Base-by-base conservation (phyloP, 2,329 filamentous ascomycete species). In the Claviceps sp. region DNA sequence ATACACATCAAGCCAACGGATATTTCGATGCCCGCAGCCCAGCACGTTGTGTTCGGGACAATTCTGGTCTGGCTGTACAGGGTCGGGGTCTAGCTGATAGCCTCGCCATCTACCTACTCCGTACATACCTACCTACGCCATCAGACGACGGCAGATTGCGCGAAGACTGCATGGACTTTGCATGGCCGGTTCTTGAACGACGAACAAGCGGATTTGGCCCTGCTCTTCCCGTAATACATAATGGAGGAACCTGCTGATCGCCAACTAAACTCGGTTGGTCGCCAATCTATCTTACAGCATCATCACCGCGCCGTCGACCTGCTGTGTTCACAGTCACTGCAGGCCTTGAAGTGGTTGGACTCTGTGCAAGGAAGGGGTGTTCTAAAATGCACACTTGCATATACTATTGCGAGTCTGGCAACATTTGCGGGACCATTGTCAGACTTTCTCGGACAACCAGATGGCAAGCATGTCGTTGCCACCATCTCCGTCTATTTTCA, bases 401-500 rank as follows among this genome's bases (percentile, higher is more conserved):
- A 95, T 69, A 71, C 90, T 2, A 67, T 95, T 41, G 89, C 85
- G 13, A 90, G 86, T 56, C 71, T 94, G 67, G 87, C 83, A 37
- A 95, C 88, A 0, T 90, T 94, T 60, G 79, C 86, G 50, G 78
- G 81, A 2, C 76, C 77, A 3, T 74, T 94, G 48, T 81, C 87
- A 7, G 71, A 73, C 5, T 76, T 87, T 52, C 73, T 95, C n/a
- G 89, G 89, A 5, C 75, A 81, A 55, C 85, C 88, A 61, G 88
- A 94, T 68, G 87, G 87, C 45, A 95, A 95, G 64, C 89, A 95
- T 67, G 82, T 94, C 62, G 87, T 94, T 52, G 88, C 88, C 40
- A 95, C 88, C 2, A 82, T 95, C 51, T 90, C 86, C 0, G 88
- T 95, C 6, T 95, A 94, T 63, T 95, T 95, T 62, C 88, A 95